These are phyloP conservation scores for Lichtheimia hyalospora DNA, from an alignment of 371 early-diverging fungal species.

Conservation along the genomic window DNA sequence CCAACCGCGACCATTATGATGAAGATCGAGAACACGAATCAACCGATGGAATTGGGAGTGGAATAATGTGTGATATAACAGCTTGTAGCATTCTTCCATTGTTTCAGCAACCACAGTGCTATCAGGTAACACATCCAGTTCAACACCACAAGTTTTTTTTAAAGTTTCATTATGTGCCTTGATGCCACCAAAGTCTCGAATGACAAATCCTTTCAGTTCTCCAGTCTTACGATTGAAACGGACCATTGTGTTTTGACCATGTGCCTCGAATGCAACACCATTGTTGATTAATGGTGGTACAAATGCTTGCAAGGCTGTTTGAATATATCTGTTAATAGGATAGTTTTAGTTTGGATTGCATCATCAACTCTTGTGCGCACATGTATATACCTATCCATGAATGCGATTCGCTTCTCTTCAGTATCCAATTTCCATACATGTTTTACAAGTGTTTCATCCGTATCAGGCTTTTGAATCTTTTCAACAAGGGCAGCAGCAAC, in stretches of 20 bases:
- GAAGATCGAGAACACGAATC: constrained; percentile 63
- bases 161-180: constrained; percentile 65
- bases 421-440: constrained; percentile 57
- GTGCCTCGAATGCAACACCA: constrained; percentile 76
- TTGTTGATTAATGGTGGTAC: constrained; percentile 63
- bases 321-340: constrained; percentile 24
- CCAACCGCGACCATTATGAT: constrained; percentile 70
- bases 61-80: constrained; percentile 70
- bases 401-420: constrained; percentile 49
- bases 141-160: constrained; percentile 32
- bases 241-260: constrained; percentile 69
- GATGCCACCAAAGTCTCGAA: constrained; percentile 78
- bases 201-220: constrained; percentile 63
- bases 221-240: constrained; percentile 60
- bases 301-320: constrained; percentile 58
- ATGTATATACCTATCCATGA: constrained; percentile 38
- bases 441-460: constrained; percentile 48
- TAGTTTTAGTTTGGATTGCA: not conserved
- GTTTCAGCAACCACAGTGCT: constrained; percentile 55
- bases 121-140: constrained; percentile 60
- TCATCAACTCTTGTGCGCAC: not conserved
- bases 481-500: constrained; percentile 68
- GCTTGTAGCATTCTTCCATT: constrained; percentile 57
- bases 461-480: constrained; percentile 46
- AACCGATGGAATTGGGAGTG: constrained; percentile 67